phyloP scores from a whole-genome alignment of 129 eudicot genomes.

The Logfia minima region DNA sequence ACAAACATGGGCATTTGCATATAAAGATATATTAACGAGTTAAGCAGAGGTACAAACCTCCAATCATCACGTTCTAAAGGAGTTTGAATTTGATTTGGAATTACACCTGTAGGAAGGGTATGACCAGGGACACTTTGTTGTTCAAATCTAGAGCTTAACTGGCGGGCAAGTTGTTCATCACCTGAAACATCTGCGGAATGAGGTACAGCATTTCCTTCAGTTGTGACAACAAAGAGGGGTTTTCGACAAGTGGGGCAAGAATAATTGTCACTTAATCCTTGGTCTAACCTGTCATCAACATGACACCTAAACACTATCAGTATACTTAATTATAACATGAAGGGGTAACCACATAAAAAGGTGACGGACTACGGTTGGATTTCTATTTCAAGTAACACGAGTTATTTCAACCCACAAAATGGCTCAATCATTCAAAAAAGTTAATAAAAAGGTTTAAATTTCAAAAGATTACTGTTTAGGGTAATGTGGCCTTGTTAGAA shows the following conservation, averaged over 20 bases:
- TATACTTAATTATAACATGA: slow-evolving; percentile 9
- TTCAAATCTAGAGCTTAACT: slow-evolving; percentile 72
- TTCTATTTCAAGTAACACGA: not conserved
- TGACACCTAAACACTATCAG: slow-evolving; percentile 21
- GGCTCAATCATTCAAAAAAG: no score
- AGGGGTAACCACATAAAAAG: not conserved
- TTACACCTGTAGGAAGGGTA: slow-evolving; percentile 45
- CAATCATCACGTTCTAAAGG: slow-evolving; percentile 61
- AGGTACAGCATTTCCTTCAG: slow-evolving; percentile 44
- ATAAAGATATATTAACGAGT: not conserved
- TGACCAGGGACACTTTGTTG: slow-evolving; percentile 54
- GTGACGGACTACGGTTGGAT: not conserved
- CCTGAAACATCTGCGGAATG: slow-evolving; percentile 55
- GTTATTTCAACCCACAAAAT: no score
- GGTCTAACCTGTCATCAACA: slow-evolving; percentile 72
- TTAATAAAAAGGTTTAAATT: not conserved
- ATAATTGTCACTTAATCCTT: slow-evolving; percentile 71
- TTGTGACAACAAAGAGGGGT: slow-evolving; percentile 74
- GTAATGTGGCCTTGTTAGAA: not conserved
- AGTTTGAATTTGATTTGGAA: slow-evolving; percentile 55
- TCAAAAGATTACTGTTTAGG: no score
- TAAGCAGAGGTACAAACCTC: slow-evolving; percentile 48
- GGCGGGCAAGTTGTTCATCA: slow-evolving; percentile 92
- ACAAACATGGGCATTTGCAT: not conserved
- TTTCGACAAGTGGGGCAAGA: slow-evolving; percentile 98